phyloP scores from a whole-genome alignment of 768 basidiomycete genomes.

The Lactarius hengduanensis region DNA sequence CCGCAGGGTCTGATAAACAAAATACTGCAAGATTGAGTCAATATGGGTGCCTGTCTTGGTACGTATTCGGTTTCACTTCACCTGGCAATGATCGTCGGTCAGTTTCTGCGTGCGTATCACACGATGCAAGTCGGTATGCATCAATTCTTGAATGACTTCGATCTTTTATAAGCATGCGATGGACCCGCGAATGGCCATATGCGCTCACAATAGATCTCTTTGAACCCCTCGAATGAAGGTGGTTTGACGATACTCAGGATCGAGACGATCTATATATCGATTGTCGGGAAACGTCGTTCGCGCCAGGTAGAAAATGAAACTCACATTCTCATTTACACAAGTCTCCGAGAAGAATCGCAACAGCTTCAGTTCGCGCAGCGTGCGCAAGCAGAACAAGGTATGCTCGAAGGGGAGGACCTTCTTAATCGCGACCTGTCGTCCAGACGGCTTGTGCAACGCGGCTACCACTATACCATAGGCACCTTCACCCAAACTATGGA shows the following conservation, averaged over 20 bases:
- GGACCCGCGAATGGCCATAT: background rate
- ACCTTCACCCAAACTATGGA: slow-evolving; percentile 78
- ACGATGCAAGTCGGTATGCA: slow-evolving; percentile 89
- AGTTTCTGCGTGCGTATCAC: slow-evolving; percentile 89
- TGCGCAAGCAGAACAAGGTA: slow-evolving; percentile 85
- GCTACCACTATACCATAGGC: slow-evolving; percentile 91
- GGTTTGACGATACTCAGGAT: slow-evolving; percentile 92
- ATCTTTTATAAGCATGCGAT: slow-evolving; percentile 12
- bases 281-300: slow-evolving; percentile 11
- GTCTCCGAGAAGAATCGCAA: slow-evolving; percentile 80
- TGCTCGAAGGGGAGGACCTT: slow-evolving; percentile 95
- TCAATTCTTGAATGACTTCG: slow-evolving; percentile 78
- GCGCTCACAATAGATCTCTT: slow-evolving; percentile 77
- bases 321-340: slow-evolving; percentile 78
- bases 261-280: slow-evolving; percentile 69
- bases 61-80: slow-evolving; percentile 33
- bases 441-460: slow-evolving; percentile 78
- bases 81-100: slow-evolving; percentile 88
- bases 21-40: slow-evolving; percentile 51
- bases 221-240: slow-evolving; percentile 68
- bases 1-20: slow-evolving; percentile 80
- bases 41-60: background rate
- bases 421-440: slow-evolving; percentile 91
- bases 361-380: slow-evolving; percentile 88
- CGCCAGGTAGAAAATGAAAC: slow-evolving; percentile 26